Percentiles rank a stretch among this genome's conserved stretches.
Evolutionary conservation across 2,329 filamentous ascomycete genomes (phyloP).

Genomic region (Fusarium keratoplasticum): DNA sequence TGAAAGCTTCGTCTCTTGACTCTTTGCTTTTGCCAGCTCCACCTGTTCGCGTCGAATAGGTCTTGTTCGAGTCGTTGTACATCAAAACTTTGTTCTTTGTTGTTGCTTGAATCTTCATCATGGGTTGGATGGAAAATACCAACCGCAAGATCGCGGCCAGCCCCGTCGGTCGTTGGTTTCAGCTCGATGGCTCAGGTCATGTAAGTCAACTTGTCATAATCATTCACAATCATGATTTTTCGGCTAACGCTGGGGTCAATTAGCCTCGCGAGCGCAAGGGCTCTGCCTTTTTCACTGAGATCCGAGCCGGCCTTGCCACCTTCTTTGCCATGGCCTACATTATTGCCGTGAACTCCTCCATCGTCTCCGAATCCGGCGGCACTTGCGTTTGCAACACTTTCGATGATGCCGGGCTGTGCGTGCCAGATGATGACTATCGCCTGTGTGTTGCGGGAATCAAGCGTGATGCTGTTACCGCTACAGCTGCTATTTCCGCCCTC

Average conservation of each 20-base stretch:
- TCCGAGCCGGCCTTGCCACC: conserved; percentile 84
- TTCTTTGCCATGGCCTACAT: conserved; percentile 75
- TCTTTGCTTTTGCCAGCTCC: not conserved
- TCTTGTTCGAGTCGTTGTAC: conserved; percentile 17
- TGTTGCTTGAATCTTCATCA: conserved; percentile 39
- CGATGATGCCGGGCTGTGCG: conserved; percentile 61
- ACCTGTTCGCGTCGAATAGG: not conserved
- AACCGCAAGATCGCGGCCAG: conserved; percentile 72
- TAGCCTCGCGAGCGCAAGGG: conserved; percentile 78
- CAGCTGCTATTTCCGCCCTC: conserved; percentile 83
- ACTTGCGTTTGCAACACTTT: conserved; percentile 77
- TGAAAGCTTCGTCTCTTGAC: conserved; percentile 7
- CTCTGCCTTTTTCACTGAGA: conserved; percentile 83
- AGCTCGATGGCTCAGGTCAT: conserved; percentile 84
- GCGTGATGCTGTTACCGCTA: conserved; percentile 85
- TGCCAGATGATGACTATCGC: conserved; percentile 66
- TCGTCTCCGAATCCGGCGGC: conserved; percentile 74
- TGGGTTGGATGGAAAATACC: conserved; percentile 62
- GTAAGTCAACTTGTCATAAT: conserved; percentile 63
- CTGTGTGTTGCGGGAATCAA: conserved; percentile 74
- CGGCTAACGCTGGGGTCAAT: not conserved
- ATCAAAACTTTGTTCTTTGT: conserved; percentile 3
- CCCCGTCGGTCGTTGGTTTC: conserved; percentile 78
- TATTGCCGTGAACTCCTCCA: conserved; percentile 64
- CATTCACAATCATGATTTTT: not conserved